Percentiles rank a stretch among this genome's conserved stretches.
Evolutionary conservation across 2,329 filamentous ascomycete genomes (phyloP).

Genomic region (Alternaria sp.): DNA sequence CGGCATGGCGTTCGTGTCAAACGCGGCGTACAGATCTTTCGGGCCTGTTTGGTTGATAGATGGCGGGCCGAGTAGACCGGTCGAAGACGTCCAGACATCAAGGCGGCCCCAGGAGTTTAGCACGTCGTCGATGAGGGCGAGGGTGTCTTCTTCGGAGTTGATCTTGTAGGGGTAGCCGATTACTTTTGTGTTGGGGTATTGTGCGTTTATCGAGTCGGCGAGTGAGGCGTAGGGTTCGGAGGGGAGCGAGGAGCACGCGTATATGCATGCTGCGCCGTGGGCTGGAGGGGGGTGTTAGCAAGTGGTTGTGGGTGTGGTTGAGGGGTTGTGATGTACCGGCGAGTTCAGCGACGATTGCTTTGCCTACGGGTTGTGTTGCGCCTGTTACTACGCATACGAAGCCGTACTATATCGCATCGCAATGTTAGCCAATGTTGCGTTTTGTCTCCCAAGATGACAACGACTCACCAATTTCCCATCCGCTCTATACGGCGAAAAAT

Average conservation of each 20-base stretch:
- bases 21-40: slow-evolving; percentile 61
- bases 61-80: slow-evolving; percentile 63
- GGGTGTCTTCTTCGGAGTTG: slow-evolving; percentile 65
- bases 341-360: slow-evolving; percentile 65
- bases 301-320: background rate
- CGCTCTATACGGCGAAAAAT: slow-evolving; percentile 63
- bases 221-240: slow-evolving; percentile 52
- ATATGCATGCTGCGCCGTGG: slow-evolving; percentile 69
- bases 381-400: slow-evolving; percentile 71
- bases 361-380: slow-evolving; percentile 65
- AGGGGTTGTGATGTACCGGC: slow-evolving; percentile 53
- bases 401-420: slow-evolving; percentile 57
- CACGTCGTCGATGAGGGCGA: slow-evolving; percentile 67
- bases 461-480: slow-evolving; percentile 62
- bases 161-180: slow-evolving; percentile 67
- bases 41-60: slow-evolving; percentile 62
- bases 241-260: slow-evolving; percentile 60
- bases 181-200: slow-evolving; percentile 62
- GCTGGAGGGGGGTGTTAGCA: slow-evolving; percentile 46
- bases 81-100: slow-evolving; percentile 67
- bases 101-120: slow-evolving; percentile 63
- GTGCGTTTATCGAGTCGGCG: slow-evolving; percentile 50
- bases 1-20: slow-evolving; percentile 66
- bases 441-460: background rate
- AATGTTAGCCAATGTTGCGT: background rate